Conservation (phyloP, 306 rosid species). For the Biancaea sappan region DNA sequence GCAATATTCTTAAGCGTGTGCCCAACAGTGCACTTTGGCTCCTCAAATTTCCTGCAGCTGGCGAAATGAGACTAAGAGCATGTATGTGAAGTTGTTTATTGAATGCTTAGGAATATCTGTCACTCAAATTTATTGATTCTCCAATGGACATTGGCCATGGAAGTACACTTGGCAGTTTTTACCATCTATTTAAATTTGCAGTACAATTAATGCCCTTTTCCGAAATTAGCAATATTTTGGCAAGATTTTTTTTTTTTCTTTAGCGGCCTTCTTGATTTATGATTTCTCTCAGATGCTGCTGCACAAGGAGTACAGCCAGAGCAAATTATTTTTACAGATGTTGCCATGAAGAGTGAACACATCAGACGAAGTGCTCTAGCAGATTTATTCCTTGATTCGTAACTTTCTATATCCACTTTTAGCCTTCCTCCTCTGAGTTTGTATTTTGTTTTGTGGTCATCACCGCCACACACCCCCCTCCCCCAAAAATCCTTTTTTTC, state of each 20-base stretch:
- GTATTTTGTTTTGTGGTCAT: background rate
- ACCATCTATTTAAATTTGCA: background rate
- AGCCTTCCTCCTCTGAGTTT: background rate
- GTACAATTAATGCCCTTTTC: background rate
- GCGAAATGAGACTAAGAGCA: conserved; percentile 84
- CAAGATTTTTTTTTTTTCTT: background rate
- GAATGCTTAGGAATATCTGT: background rate
- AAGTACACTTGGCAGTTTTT: background rate
- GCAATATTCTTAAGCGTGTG: conserved; percentile 91
- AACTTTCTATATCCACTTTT: conserved; percentile 15
- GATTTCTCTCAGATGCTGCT: conserved; percentile 66
- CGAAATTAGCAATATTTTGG: background rate
- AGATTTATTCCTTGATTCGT: conserved; percentile 95
- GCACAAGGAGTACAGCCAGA: conserved; percentile 89
- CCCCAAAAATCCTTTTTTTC: background rate
- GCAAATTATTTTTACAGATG: conserved; percentile 92
- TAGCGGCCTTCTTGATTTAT: conserved; percentile 21
- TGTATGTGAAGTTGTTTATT: conserved; percentile 51
- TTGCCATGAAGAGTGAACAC: conserved; percentile 93
- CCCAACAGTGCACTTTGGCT: conserved; percentile 98
- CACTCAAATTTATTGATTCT: background rate
- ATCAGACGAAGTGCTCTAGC: conserved; percentile 91
- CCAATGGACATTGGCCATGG: background rate
- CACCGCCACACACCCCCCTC: too few species aligned
- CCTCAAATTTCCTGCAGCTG: conserved; percentile 94